These are phyloP conservation scores for Lichtheimia ornata DNA, from an alignment of 371 early-diverging fungal species.

Conservation along the genomic window DNA sequence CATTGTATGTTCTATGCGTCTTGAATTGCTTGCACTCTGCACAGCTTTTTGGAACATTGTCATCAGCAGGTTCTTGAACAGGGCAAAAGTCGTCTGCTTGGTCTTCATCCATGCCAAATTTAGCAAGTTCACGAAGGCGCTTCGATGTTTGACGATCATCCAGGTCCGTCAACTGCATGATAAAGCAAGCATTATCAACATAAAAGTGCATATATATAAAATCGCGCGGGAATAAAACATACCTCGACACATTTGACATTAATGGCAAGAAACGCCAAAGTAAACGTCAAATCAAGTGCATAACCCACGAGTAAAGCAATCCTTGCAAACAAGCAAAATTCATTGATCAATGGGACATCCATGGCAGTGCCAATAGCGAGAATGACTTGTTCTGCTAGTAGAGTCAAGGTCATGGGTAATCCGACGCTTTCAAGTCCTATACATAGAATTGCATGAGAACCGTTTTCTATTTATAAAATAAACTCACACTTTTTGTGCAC, in stretches of 20 bases:
- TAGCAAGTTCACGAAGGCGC: conserved; percentile 25
- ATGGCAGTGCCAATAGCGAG: conserved; percentile 57
- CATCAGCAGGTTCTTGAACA: conserved; percentile 22
- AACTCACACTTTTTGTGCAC: not conserved
- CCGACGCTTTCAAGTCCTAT: conserved; percentile 63
- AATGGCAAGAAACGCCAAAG: conserved; percentile 69
- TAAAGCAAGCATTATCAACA: not conserved
- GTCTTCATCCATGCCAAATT: conserved; percentile 21
- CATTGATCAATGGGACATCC: conserved; percentile 60
- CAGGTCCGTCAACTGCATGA: conserved; percentile 27
- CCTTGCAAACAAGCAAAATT: conserved; percentile 71
- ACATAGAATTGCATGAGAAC: not conserved
- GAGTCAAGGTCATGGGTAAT: conserved; percentile 57
- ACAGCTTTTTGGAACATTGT: conserved; percentile 16
- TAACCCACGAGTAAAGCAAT: conserved; percentile 70
- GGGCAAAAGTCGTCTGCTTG: conserved; percentile 25
- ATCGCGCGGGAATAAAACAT: not conserved
- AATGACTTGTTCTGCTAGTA: conserved; percentile 56
- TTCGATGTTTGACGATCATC: conserved; percentile 31
- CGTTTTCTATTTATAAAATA: not conserved
- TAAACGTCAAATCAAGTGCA: conserved; percentile 73
- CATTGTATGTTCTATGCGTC: conserved; percentile 31
- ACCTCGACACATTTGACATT: conserved; percentile 77
- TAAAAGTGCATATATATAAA: too few relatives aligned
- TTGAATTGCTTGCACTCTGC: conserved; percentile 33